phyloP scores from a whole-genome alignment of 2,329 filamentous ascomycete genomes.

The Colletotrichum phormii region DNA sequence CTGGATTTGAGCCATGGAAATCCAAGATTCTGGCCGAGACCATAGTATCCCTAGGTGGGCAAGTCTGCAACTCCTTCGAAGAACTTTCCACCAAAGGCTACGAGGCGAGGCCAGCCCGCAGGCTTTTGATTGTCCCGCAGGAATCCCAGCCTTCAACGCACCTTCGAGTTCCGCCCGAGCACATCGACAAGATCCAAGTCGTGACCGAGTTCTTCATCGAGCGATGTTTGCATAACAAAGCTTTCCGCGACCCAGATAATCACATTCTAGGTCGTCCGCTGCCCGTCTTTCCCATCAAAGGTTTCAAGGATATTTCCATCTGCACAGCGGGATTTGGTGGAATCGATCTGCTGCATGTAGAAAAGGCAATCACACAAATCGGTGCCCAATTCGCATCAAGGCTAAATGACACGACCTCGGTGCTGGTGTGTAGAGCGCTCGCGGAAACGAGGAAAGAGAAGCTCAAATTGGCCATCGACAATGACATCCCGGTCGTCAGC shows the following conservation, averaged over 20 bases:
- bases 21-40: slow-evolving; percentile 60
- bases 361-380: slow-evolving; percentile 79
- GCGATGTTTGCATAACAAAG: slow-evolving; percentile 82
- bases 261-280: slow-evolving; percentile 85
- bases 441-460: slow-evolving; percentile 77
- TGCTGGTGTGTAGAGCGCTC: slow-evolving; percentile 78
- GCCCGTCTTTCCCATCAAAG: slow-evolving; percentile 74
- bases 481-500: slow-evolving; percentile 83
- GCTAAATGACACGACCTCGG: slow-evolving; percentile 76
- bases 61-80: slow-evolving; percentile 54
- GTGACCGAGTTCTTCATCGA: slow-evolving; percentile 97
- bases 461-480: slow-evolving; percentile 78
- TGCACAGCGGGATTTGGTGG: slow-evolving; percentile 86
- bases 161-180: slow-evolving; percentile 48
- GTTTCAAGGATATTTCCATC: slow-evolving; percentile 77
- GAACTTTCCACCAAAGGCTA: slow-evolving; percentile 49
- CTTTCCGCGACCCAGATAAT: slow-evolving; percentile 74
- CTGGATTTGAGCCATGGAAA: slow-evolving; percentile 68
- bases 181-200: slow-evolving; percentile 55
- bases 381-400: slow-evolving; percentile 86
- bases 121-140: slow-evolving; percentile 68
- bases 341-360: slow-evolving; percentile 87
- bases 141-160: slow-evolving; percentile 58
- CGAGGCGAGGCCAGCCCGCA: slow-evolving; percentile 47
- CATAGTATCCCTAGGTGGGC: slow-evolving; percentile 60